Evolutionary conservation across 768 basidiomycete genomes (phyloP), one percentile per base, ranked within the genome.

Genomic region (Cubamyces sp.): DNA sequence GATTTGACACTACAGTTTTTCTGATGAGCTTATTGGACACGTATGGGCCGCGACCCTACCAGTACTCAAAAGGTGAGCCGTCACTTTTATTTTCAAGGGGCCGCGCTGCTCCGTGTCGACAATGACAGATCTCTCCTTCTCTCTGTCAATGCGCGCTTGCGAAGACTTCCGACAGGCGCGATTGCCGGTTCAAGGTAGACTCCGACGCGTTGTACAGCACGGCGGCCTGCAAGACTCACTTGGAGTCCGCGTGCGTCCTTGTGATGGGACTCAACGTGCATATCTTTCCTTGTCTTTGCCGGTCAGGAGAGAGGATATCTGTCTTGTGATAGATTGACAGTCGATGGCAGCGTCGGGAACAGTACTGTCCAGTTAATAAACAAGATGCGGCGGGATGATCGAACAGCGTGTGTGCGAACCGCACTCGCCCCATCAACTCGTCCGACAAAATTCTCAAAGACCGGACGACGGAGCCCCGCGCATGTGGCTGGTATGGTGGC

Each of bases 21-120:
- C 57, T 59, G 57, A 59, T 59, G 57, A 51, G 49, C 40, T 50
- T 42, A 41, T 48, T 50, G 19, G 49, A 50, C 49, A 34, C 34
- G 34, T 5, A 34, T 34, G 34, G 34, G 34, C 11, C 34, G 5
- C 6, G 34, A 34, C 34, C 34, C 9, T 34, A 34, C 34, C 9
- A 34, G 34, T 11, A 34, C 34, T 34, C 5, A 34, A 34, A 34
- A 34, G 57, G 57, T 59, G 28, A 41, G 49, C 40, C 48, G 25
- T 25, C n/a, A 28, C 28, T 45, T 46, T 5, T 34, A 34, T 34
- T 34, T 34, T 26, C 16, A 11, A n/a, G 41, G 25, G 19, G 12
- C 41, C 25, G 45, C 23, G 19, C 12, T 19, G 16, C 41, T 54
- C 34, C 5, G 9, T 34, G 1, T 34, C 11, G 53, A 54, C 42